Percentiles rank a stretch among this genome's conserved stretches.
Evolutionary conservation across 2,329 filamentous ascomycete genomes (phyloP).

Genomic region (Botryotinia globosa): DNA sequence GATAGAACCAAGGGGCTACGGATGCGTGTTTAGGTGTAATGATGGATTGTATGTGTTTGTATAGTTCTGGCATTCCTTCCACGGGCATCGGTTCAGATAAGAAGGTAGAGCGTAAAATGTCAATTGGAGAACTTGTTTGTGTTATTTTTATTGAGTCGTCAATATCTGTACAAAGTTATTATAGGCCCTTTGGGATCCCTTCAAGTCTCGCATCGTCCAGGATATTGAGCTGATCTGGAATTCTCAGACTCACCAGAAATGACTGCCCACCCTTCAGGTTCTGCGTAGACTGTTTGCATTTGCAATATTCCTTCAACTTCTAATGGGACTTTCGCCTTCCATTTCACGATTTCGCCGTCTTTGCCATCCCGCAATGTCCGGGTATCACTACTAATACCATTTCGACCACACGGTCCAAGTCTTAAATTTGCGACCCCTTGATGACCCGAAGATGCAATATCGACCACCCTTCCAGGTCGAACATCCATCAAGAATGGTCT

Average conservation of each 20-base stretch:
- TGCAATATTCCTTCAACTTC: constrained; percentile 55
- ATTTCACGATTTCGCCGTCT: constrained; percentile 49
- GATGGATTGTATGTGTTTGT: constrained; percentile 59
- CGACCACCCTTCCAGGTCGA: constrained; percentile 65
- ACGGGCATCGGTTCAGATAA: constrained; percentile 70
- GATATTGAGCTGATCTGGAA: too few species aligned
- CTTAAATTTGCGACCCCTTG: constrained; percentile 43
- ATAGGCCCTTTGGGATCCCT: not conserved
- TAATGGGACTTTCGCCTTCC: constrained; percentile 48
- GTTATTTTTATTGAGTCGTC: constrained; percentile 97
- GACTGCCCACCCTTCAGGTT: constrained; percentile 76
- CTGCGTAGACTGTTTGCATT: constrained; percentile 72
- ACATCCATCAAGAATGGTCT: constrained; percentile 77
- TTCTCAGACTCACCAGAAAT: constrained; percentile 60
- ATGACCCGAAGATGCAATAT: constrained; percentile 53
- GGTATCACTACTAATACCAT: constrained; percentile 68
- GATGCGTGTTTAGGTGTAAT: constrained; percentile 42
- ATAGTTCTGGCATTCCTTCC: constrained; percentile 80
- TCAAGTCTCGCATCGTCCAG: not conserved
- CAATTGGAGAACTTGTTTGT: constrained; percentile 72
- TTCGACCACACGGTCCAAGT: constrained; percentile 67
- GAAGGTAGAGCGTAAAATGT: constrained; percentile 82
- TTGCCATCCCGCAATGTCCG: constrained; percentile 49
- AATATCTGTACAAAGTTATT: constrained; percentile 58
- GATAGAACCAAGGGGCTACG: constrained; percentile 81